Conservation (phyloP, 2,329 filamentous ascomycete genomes). For the Thelonectria olida region DNA sequence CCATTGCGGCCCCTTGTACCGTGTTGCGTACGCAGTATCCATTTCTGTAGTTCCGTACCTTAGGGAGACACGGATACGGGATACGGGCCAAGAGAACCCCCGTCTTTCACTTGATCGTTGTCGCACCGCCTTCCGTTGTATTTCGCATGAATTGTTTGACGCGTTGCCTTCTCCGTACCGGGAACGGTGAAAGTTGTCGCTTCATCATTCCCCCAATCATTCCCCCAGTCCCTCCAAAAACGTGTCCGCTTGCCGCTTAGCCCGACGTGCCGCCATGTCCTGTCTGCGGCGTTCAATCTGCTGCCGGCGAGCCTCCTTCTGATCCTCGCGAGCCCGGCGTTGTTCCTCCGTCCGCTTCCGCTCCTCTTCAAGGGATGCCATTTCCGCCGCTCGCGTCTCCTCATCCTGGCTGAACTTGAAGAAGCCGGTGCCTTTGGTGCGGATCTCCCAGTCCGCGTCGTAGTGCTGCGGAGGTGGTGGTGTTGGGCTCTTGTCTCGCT, state of each 20-base stretch:
- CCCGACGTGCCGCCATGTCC: constrained; percentile 68
- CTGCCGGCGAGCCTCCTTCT: constrained; percentile 65
- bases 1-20: background rate
- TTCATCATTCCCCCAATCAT: constrained; percentile 12
- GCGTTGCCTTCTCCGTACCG: constrained; percentile 21
- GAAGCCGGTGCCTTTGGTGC: constrained; percentile 90
- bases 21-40: constrained; percentile 9
- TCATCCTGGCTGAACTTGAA: constrained; percentile 87
- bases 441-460: constrained; percentile 82
- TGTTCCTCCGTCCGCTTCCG: constrained; percentile 73
- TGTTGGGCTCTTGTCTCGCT: constrained; percentile 81
- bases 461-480: constrained; percentile 87
- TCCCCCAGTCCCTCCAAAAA: constrained; percentile 70
- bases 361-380: constrained; percentile 76
- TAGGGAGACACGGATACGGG: background rate
- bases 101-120: background rate
- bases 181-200: constrained; percentile 22
- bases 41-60: too few relatives aligned
- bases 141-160: background rate
- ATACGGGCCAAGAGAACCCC: background rate
- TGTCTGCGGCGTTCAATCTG: constrained; percentile 72
- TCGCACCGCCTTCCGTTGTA: background rate
- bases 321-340: constrained; percentile 63
- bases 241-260: constrained; percentile 74
- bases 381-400: constrained; percentile 72